Evolutionary conservation across 306 rosid species (phyloP).

Genomic region (Fagus crenata): DNA sequence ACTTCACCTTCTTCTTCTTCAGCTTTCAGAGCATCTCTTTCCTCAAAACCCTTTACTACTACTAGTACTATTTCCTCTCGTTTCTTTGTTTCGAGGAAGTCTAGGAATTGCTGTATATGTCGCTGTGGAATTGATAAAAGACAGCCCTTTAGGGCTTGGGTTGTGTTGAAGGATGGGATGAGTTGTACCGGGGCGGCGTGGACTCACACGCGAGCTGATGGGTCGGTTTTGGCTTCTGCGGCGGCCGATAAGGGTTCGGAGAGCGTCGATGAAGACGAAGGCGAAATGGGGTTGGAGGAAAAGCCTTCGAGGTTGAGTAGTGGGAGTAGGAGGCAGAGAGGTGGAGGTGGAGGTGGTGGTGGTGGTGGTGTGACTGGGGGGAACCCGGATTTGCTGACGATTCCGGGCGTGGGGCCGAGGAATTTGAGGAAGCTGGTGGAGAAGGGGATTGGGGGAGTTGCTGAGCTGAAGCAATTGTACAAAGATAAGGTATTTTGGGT

Average conservation of each 20-base stretch:
- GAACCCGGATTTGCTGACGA: constrained; percentile 86
- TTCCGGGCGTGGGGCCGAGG: constrained; percentile 94
- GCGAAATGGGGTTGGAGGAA: constrained; percentile 31
- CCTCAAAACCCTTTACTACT: constrained; percentile 25
- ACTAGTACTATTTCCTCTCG: constrained; percentile 6
- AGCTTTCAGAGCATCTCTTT: constrained; percentile 16
- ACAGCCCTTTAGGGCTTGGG: constrained; percentile 45
- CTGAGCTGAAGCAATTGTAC: constrained; percentile 82
- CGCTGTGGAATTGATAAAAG: constrained; percentile 30
- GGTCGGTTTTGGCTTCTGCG: constrained; percentile 27
- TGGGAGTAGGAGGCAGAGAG: constrained; percentile 50
- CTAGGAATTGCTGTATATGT: constrained; percentile 36
- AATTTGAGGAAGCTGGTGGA: constrained; percentile 78
- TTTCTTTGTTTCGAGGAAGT: constrained; percentile 17
- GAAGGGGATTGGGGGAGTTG: constrained; percentile 86
- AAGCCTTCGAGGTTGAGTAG: constrained; percentile 33
- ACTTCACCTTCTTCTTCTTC: constrained; percentile 7
- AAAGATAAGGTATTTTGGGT: constrained; percentile 67
- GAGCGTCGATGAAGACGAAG: constrained; percentile 19
- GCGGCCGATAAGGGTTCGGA: constrained; percentile 22
- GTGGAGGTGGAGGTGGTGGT: constrained; percentile 28
- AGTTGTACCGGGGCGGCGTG: constrained; percentile 38
- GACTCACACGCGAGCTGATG: constrained; percentile 39
- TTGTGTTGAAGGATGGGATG: constrained; percentile 36
- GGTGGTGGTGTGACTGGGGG: constrained; percentile 29